Percentiles rank a stretch among this genome's conserved stretches.
phyloP scores from a whole-genome alignment of 495 filamentous ascomycete species.

The Jackrogersella multiformis region DNA sequence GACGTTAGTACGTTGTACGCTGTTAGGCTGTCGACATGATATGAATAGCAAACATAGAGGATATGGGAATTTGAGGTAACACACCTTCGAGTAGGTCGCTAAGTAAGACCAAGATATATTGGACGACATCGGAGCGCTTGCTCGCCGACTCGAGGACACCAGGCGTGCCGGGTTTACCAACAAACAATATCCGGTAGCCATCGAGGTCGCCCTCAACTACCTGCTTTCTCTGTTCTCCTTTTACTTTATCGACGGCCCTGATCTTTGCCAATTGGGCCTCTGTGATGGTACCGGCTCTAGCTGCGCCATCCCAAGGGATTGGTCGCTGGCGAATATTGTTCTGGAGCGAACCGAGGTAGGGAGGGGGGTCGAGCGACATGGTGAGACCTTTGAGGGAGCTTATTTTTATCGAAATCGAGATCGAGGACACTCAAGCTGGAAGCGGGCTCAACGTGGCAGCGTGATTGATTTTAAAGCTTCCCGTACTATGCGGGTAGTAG shows the following conservation, averaged over 20 bases:
- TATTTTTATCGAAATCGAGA: background rate
- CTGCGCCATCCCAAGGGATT: slow-evolving; percentile 98
- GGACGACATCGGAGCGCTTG: slow-evolving; percentile 85
- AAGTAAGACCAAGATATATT: slow-evolving; percentile 91
- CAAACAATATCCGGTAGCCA: slow-evolving; percentile 79
- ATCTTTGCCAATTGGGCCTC: slow-evolving; percentile 95
- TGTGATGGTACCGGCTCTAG: slow-evolving; percentile 91
- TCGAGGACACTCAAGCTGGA: slow-evolving; percentile 11
- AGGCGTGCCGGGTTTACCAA: slow-evolving; percentile 71
- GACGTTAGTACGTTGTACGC: slow-evolving; percentile 29
- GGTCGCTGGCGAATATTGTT: slow-evolving; percentile 93
- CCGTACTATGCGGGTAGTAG: slow-evolving; percentile 7
- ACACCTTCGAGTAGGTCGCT: slow-evolving; percentile 87
- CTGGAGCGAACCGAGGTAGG: slow-evolving; percentile 89
- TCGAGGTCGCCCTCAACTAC: slow-evolving; percentile 80
- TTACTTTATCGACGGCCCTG: slow-evolving; percentile 96
- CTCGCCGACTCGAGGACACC: slow-evolving; percentile 84
- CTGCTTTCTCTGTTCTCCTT: slow-evolving; percentile 79
- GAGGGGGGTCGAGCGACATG: slow-evolving; percentile 91
- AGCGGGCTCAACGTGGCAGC: slow-evolving; percentile 20
- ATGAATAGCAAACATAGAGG: background rate
- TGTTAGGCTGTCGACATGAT: background rate
- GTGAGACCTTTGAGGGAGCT: slow-evolving; percentile 31
- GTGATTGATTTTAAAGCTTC: slow-evolving; percentile 4
- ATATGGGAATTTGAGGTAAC: slow-evolving; percentile 13